These are phyloP conservation scores for Veloboletus limbatus DNA, from an alignment of 1,284 basidiomycete genomes.

Conservation along the genomic window DNA sequence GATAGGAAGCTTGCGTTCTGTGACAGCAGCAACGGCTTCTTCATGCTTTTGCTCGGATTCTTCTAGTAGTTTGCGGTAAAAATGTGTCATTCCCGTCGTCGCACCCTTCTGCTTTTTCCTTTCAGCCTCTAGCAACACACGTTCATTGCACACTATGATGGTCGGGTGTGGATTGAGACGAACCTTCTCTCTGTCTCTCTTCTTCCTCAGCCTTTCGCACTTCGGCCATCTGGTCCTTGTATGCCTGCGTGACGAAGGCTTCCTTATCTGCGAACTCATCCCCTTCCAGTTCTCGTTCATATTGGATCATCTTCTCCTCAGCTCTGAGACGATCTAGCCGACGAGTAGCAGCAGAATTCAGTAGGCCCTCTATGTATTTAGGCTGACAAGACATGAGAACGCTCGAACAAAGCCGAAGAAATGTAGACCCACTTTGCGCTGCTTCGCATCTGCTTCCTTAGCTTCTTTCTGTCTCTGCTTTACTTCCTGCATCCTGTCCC, in stretches of 20 bases:
- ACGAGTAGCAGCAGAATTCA: conserved; percentile 83
- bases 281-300: conserved; percentile 90
- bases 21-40: conserved; percentile 75
- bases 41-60: conserved; percentile 80
- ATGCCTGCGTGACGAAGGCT: conserved; percentile 94
- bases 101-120: conserved; percentile 60
- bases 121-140: conserved; percentile 46
- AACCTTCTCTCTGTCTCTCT: conserved; percentile 83
- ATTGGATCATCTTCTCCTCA: conserved; percentile 97
- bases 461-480: conserved; percentile 71
- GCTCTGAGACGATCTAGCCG: conserved; percentile 90
- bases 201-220: conserved; percentile 89
- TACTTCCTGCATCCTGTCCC: conserved; percentile 91
- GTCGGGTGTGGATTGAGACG: conserved; percentile 24
- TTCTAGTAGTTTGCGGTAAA: conserved; percentile 83
- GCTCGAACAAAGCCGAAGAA: conserved; percentile 2
- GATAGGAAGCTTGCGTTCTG: conserved; percentile 49
- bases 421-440: conserved; percentile 61
- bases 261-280: conserved; percentile 96
- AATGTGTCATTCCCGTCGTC: conserved; percentile 78
- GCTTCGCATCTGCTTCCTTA: conserved; percentile 70
- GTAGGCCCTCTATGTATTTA: conserved; percentile 86
- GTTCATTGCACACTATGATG: neutral
- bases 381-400: conserved; percentile 52
- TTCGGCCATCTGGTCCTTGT: conserved; percentile 95